These are phyloP conservation scores for Diaporthe helianthi DNA, from an alignment of 2,329 filamentous ascomycete genomes.

Conservation along the genomic window DNA sequence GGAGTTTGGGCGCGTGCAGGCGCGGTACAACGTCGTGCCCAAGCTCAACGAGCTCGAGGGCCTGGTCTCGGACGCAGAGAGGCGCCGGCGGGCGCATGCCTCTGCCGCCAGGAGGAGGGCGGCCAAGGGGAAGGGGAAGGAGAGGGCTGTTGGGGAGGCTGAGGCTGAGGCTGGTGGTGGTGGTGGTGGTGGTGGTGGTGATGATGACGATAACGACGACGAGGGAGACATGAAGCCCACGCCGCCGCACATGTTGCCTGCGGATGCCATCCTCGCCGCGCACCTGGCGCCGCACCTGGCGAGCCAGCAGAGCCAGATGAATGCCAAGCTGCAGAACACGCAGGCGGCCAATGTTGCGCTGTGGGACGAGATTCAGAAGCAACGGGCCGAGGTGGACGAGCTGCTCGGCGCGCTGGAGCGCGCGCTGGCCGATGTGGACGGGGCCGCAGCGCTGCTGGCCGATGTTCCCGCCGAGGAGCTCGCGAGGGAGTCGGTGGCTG, in stretches of 20 bases:
- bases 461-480: constrained; percentile 54
- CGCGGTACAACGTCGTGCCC: constrained; percentile 58
- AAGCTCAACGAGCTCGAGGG: constrained; percentile 66
- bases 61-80: constrained; percentile 59
- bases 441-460: constrained; percentile 57
- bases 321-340: constrained; percentile 62
- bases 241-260: constrained; percentile 60
- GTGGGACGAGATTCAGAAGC: constrained; percentile 57
- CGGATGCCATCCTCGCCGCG: constrained; percentile 58
- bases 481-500: constrained; percentile 56
- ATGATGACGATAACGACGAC: neutral
- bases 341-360: constrained; percentile 64
- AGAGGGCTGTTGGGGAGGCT: neutral
- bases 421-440: constrained; percentile 60
- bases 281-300: constrained; percentile 62
- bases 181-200: no score
- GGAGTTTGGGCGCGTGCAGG: constrained; percentile 64
- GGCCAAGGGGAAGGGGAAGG: neutral
- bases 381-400: constrained; percentile 61
- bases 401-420: constrained; percentile 59
- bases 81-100: constrained; percentile 37
- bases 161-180: no score
- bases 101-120: neutral
- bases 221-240: constrained; percentile 38
- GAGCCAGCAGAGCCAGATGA: constrained; percentile 62